Base-by-base conservation (phyloP, 2,329 filamentous ascomycete genomes). In the Lachnellula subtilissima region DNA sequence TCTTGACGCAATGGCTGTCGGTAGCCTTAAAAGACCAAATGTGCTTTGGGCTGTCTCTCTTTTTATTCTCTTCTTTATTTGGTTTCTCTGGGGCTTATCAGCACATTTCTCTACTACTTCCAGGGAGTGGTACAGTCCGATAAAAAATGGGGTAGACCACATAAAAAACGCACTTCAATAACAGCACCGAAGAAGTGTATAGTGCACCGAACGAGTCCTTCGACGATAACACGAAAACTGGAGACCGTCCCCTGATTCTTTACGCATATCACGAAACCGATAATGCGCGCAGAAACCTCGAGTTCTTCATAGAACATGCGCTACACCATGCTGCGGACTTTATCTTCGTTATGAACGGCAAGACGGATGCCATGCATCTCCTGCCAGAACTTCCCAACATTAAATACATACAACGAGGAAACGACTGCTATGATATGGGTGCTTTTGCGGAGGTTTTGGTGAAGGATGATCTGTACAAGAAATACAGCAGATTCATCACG, bases 361-460 rank as follows among this genome's bases (percentile, higher is more conserved):
- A 61, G 15, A 58, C 62, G 3, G 42, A 57, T 25, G 55, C 52
- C 2, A 51, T 37, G 6, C 19, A 47, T 5, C 8, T 56, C 4
- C 57, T 65, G 5, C 61, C 61, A 3, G 23, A 54, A n/a, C 47
- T 52, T 25, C 19, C 51, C 2, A 63, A 65, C 50, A 56, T 65
- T n/a, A 42, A 52, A 48, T 35, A 59, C 36, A 43, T 63, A n/a
- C 42, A 57, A 37, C 51, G 61, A 35, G 45, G 52, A 14, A 65
- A 65, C 39, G 52, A 60, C 45, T 65, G 64, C 54, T 65, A 57
- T 52, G 64, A 65, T 47, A 57, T 65, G 11, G 64, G 64, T 6
- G 57, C 57, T 9, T 50, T 61, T 25, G 58, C 57, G 1, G 61
- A 61, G 42, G 58, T 65, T 11, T 50, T 65, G 14, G 49, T 50